Evolutionary conservation across 2,329 filamentous ascomycete species (phyloP).

Genomic region (Bimuria novae-zelandiae): DNA sequence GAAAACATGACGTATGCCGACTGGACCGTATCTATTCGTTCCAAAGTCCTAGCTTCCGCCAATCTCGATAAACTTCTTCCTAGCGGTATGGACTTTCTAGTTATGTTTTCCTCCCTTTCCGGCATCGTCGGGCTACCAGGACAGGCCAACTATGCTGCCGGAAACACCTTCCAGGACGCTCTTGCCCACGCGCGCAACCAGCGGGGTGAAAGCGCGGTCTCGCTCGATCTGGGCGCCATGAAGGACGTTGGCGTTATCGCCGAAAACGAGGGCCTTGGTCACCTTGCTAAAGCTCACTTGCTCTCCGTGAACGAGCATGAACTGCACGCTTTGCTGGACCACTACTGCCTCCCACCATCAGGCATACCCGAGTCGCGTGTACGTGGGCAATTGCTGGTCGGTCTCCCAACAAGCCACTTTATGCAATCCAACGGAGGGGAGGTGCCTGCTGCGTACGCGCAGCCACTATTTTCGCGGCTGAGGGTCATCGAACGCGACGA

Average conservation of each 20-base stretch:
- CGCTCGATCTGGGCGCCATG: neutral
- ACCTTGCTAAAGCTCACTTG: too few species aligned
- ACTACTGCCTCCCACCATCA: too few species aligned
- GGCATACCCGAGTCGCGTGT: too few species aligned
- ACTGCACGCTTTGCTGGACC: too few species aligned
- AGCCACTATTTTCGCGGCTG: too few species aligned
- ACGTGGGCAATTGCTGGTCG: too few species aligned
- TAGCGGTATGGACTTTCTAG: slow-evolving; percentile 11
- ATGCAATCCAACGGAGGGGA: too few species aligned
- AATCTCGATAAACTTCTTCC: neutral
- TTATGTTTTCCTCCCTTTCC: slow-evolving; percentile 10
- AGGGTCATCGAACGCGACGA: too few species aligned
- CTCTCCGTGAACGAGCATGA: too few species aligned
- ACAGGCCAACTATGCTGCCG: slow-evolving; percentile 16
- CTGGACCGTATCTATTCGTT: neutral
- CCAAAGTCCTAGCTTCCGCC: neutral
- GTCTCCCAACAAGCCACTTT: too few species aligned
- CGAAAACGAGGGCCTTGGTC: too few species aligned
- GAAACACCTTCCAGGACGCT: slow-evolving; percentile 9
- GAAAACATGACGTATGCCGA: neutral
- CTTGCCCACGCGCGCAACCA: slow-evolving; percentile 1
- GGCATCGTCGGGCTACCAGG: slow-evolving; percentile 10
- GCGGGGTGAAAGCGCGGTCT: neutral
- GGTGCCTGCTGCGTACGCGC: too few species aligned
- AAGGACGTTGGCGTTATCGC: neutral